phyloP scores from a whole-genome alignment of 768 basidiomycete genomes.

The Hypholoma sublateritium region DNA sequence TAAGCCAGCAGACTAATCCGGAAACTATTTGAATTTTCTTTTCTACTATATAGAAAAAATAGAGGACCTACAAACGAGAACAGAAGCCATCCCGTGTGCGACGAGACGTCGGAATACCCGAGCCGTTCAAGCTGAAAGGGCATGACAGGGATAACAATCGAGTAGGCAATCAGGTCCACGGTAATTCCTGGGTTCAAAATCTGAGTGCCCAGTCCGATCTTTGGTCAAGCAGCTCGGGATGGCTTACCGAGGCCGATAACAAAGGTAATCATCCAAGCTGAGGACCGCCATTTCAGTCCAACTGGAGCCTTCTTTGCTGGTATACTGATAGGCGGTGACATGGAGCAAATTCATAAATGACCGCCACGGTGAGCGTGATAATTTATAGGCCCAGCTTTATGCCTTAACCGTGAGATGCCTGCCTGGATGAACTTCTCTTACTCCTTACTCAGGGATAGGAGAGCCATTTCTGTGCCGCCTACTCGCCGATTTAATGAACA shows the following conservation, averaged over 20 bases:
- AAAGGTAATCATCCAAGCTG: conserved; percentile 53
- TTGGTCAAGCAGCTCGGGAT: too few relatives aligned
- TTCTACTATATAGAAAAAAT: neutral
- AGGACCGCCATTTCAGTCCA: conserved; percentile 58
- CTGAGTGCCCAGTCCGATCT: too few relatives aligned
- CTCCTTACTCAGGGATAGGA: too few relatives aligned
- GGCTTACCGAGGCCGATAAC: conserved; percentile 48
- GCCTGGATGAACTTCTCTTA: too few relatives aligned
- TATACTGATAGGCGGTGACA: too few relatives aligned
- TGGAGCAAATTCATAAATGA: too few relatives aligned
- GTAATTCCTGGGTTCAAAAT: conserved; percentile 40
- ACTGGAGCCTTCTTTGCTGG: too few relatives aligned
- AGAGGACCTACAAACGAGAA: conserved; percentile 50
- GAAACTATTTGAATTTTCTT: neutral
- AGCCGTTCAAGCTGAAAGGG: conserved; percentile 60
- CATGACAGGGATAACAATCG: conserved; percentile 61
- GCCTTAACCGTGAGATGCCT: too few relatives aligned
- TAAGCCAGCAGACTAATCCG: conserved; percentile 52
- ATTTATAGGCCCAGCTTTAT: too few relatives aligned
- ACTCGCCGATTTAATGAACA: too few relatives aligned
- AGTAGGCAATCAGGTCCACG: conserved; percentile 58
- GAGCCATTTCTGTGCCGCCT: too few relatives aligned
- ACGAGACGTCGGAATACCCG: conserved; percentile 44
- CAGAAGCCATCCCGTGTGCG: conserved; percentile 58
- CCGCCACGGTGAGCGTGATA: too few relatives aligned